Evolutionary conservation across 495 filamentous ascomycete species (phyloP).

Genomic region (Pyrenula aspistea): DNA sequence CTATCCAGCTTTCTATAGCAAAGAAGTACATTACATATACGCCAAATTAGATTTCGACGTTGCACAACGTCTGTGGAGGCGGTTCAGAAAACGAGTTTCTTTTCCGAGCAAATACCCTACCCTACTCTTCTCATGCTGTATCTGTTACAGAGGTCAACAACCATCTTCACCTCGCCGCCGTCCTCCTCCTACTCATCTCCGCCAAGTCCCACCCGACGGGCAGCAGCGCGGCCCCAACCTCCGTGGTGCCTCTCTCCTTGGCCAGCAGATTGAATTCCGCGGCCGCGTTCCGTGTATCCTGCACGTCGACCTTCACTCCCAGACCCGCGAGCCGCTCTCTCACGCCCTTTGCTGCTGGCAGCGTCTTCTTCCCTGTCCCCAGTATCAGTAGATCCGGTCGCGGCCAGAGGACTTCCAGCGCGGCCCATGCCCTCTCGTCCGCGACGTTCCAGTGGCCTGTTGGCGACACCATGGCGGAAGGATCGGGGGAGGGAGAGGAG

Average conservation of each 20-base stretch:
- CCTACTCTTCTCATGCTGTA: too few species aligned
- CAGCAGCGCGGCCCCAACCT: slow-evolving; percentile 81
- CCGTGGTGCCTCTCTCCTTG: slow-evolving; percentile 65
- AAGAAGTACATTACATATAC: too few species aligned
- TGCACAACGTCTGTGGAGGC: too few species aligned
- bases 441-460: slow-evolving; percentile 74
- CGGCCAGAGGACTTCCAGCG: slow-evolving; percentile 74
- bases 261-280: slow-evolving; percentile 81
- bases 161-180: too few species aligned
- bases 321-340: slow-evolving; percentile 58
- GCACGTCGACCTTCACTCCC: slow-evolving; percentile 77
- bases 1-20: too few species aligned
- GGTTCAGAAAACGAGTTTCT: too few species aligned
- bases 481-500: not conserved
- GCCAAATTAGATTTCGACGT: too few species aligned
- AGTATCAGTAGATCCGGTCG: slow-evolving; percentile 92
- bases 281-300: slow-evolving; percentile 89
- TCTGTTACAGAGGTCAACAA: too few species aligned
- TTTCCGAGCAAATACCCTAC: too few species aligned
- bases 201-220: slow-evolving; percentile 61
- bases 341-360: slow-evolving; percentile 65
- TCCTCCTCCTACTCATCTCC: not conserved
- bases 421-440: slow-evolving; percentile 53
- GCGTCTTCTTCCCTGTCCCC: slow-evolving; percentile 63
- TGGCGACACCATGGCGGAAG: slow-evolving; percentile 44